These are phyloP conservation scores for Obba rivulosa DNA, from an alignment of 768 basidiomycete species.

Conservation along the genomic window DNA sequence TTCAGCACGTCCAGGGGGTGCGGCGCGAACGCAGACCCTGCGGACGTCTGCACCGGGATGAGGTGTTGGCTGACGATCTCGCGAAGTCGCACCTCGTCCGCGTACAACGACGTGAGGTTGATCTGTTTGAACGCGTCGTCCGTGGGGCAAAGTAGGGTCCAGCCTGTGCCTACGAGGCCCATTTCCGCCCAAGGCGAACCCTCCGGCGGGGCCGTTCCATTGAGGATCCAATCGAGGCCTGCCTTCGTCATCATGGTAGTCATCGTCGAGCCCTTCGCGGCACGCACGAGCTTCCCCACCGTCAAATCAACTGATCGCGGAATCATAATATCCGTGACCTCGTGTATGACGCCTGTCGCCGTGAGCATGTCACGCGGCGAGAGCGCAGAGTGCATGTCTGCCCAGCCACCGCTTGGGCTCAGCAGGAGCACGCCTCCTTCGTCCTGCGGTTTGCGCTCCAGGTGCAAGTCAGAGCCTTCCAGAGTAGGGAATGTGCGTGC, in stretches of 20 bases:
- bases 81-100: conserved; percentile 46
- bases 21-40: background rate
- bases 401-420: conserved; percentile 74
- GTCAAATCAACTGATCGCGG: conserved; percentile 85
- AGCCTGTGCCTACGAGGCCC: conserved; percentile 48
- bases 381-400: conserved; percentile 57
- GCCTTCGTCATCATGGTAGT: conserved; percentile 74
- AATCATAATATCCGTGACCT: conserved; percentile 78
- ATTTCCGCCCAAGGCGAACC: conserved; percentile 59
- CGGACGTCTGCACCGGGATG: conserved; percentile 34
- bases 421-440: conserved; percentile 32
- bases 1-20: conserved; percentile 33
- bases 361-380: conserved; percentile 70
- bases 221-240: conserved; percentile 86
- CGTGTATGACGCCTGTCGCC: conserved; percentile 86
- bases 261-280: conserved; percentile 89
- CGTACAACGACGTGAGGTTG: conserved; percentile 73
- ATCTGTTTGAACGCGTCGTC: conserved; percentile 88
- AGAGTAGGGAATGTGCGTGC: conserved; percentile 74
- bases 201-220: conserved; percentile 76
- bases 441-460: conserved; percentile 52
- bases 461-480: conserved; percentile 77
- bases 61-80: conserved; percentile 74
- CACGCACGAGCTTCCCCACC: conserved; percentile 84
- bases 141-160: conserved; percentile 88